Conservation (phyloP, 345 rosid genomes). For the Dimocarpus longan region DNA sequence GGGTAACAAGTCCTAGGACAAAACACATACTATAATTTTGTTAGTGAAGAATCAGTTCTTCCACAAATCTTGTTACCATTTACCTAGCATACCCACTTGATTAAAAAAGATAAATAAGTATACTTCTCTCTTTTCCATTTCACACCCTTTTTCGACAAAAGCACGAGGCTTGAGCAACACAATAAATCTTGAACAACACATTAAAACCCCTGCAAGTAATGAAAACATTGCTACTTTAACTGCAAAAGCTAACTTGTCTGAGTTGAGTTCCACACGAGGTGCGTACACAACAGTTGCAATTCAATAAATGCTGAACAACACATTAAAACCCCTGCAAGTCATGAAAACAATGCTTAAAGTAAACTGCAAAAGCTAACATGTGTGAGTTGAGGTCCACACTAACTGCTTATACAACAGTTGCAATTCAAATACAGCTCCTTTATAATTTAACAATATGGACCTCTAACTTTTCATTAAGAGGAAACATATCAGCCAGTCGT, state of each 20-base stretch:
- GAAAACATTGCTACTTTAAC: constrained; percentile 5
- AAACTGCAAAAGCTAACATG: constrained; percentile 4
- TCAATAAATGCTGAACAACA: neutral
- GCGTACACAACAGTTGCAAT: neutral
- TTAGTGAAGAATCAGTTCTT: neutral
- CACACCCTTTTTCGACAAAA: neutral
- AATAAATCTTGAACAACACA: neutral
- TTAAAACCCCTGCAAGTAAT: constrained; percentile 7
- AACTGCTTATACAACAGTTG: constrained; percentile 5
- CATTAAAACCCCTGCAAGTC: constrained; percentile 5
- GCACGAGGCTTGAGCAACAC: neutral
- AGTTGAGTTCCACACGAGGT: neutral
- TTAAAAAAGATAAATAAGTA: neutral
- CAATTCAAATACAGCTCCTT: neutral
- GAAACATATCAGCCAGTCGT: constrained; percentile 1
- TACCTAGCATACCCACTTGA: neutral
- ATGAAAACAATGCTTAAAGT: constrained; percentile 3
- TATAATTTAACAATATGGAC: constrained; percentile 1
- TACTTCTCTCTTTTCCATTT: neutral
- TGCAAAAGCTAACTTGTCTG: neutral
- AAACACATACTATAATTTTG: neutral
- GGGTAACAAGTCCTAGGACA: neutral
- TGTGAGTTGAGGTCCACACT: neutral
- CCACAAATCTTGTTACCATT: neutral
- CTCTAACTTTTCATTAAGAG: constrained; percentile 4